Base-by-base conservation (phyloP, 148 eudicot species). In the Vaccinium macrocarpon region DNA sequence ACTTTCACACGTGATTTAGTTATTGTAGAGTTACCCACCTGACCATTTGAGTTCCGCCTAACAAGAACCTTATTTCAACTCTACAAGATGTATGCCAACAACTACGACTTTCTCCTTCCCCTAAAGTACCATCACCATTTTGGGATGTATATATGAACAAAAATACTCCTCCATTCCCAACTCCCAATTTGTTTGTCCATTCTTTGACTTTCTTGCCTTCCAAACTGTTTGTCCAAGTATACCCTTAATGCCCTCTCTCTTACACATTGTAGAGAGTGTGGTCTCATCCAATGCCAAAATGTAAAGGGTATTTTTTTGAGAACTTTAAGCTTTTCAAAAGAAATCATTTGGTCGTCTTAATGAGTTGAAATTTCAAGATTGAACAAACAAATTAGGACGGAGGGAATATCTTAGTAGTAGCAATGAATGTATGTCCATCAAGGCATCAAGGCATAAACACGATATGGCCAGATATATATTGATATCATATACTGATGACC, bases 21-120 rank as follows among this genome's bases (percentile, higher is more conserved):
- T 21, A 25, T 21, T 61, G 68, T 61, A 61, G 68, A 61, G 27
- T 61, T 61, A 10, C 23, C n/a, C 68, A 21, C 68, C 68, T 61
- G 21, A n/a, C 4, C 21, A 23, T n/a, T 42, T 10, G 9, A 64
- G 70, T 64, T 64, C 27, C 27, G n/a, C 68, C 70, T n/a, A 64
- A 23, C 29, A 64, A 64, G 70, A 64, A 64, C 29, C 32, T 23
- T 64, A 27, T 29, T 23, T 64, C 32, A 23, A 11, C 68, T 62
- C 68, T 62, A 62, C 68, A 62, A 62, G 68, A 21, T 62, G 27
- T 62, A 62, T 62, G 68, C 27, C 68, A 62, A 62, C 68, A 62
- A 12, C 0, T 21, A 11, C 1, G 1, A 62, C 68, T 62, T 62
- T 62, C 68, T n/a, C 68, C 27, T 62, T 62, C 25, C 23, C 68